Base-by-base conservation (phyloP, 2,329 filamentous ascomycete species). In the Helotiales sp. region DNA sequence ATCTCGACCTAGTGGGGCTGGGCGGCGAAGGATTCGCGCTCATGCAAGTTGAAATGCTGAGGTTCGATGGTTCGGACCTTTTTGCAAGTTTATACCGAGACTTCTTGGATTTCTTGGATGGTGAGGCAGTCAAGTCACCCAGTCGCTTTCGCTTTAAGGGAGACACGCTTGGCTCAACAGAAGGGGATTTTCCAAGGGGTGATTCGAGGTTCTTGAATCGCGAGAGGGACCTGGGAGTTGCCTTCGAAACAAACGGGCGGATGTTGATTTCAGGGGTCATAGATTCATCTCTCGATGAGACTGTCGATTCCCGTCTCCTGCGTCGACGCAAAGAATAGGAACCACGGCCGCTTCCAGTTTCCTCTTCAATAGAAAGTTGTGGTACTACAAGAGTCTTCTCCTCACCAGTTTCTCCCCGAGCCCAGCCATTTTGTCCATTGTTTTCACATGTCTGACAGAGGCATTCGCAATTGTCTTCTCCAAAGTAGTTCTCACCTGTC, bases 381-480 rank as follows among this genome's bases (percentile, higher is more conserved):
- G 75, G 67, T 28, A 70, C 57, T 28, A 70, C 57, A n/a, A 54
- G 30, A 26, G 64, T 68, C 22, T 70, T 71, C 24, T 69, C 70
- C 6, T 74, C 82, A 15, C 81, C 81, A 0, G 82, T 85, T 15
- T 80, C 81, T 0, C 83, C 85, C 43, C 87, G 86, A 20, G 72
- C 66, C 96, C 96, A 99, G 0, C 96, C 96, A 77, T 97, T 98
- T 62, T 86, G 84, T 65, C 87, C 81, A 2, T 84, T 82, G 24
- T 85, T 83, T 80, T 99, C 96, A 78, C 96, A 99, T 0, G 92
- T 96, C 73, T 86, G 86, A 78, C 96, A 99, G 1, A 99, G 82
- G 77, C 96, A 99, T 77, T 99, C 96, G 78, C 93, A 94, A 73
- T 99, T 99, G 77, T 94, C 89, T 52, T 93, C 90, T 2, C 96